These are phyloP conservation scores for Phytophthora pini DNA, from an alignment of 352 stramenopile genomes.

Conservation along the genomic window DNA sequence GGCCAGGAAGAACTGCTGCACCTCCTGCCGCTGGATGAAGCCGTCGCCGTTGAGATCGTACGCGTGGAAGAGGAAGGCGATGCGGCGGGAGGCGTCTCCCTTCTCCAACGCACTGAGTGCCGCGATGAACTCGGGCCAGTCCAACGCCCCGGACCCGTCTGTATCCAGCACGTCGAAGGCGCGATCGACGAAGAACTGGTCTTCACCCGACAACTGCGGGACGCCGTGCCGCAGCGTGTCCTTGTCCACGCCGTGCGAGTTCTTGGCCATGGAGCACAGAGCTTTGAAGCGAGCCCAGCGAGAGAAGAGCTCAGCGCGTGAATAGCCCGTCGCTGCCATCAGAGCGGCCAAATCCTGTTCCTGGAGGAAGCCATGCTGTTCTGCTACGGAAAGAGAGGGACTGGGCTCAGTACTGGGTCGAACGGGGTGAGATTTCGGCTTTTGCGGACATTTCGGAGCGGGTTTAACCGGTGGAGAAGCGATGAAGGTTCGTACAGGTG, in stretches of 20 bases:
- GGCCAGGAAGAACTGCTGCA: constrained; percentile 68
- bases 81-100: constrained; percentile 52
- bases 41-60: constrained; percentile 78
- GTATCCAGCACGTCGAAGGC: constrained; percentile 73
- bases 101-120: constrained; percentile 75
- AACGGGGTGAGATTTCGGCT: background rate
- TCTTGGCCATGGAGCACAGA: constrained; percentile 61
- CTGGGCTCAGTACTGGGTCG: constrained; percentile 7
- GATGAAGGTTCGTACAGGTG: too few relatives aligned
- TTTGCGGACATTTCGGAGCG: background rate
- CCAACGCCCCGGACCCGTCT: constrained; percentile 64
- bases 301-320: constrained; percentile 63
- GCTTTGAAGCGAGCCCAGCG: constrained; percentile 81
- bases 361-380: constrained; percentile 61
- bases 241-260: constrained; percentile 60
- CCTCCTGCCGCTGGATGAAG: constrained; percentile 63
- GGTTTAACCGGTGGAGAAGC: too few relatives aligned
- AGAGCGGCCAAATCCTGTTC: constrained; percentile 63
- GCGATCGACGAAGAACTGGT: constrained; percentile 78
- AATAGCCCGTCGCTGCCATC: constrained; percentile 59
- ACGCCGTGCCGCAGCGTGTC: constrained; percentile 70
- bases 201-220: constrained; percentile 66
- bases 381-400: constrained; percentile 17
- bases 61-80: constrained; percentile 75
- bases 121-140: constrained; percentile 80